phyloP scores from a whole-genome alignment of 345 rosid genomes.

The Lumnitzera racemosa region DNA sequence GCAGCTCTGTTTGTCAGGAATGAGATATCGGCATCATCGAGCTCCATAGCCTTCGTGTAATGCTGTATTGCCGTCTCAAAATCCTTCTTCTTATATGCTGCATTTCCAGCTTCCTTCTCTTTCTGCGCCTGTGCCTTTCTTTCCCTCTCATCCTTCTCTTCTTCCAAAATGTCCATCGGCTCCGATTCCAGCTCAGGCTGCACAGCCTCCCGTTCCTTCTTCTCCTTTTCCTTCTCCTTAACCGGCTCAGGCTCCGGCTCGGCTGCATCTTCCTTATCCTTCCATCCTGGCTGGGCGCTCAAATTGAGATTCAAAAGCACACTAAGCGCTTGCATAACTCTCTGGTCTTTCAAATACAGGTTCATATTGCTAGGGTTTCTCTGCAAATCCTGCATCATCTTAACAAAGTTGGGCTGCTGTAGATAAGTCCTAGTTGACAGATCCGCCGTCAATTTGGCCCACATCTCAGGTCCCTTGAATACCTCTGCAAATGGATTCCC shows the following conservation, averaged over 20 bases:
- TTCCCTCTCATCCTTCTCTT: constrained; percentile 30
- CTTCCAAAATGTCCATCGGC: constrained; percentile 27
- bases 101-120: constrained; percentile 95
- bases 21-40: constrained; percentile 86
- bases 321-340: constrained; percentile 92
- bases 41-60: constrained; percentile 72
- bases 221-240: constrained; percentile 26
- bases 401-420: constrained; percentile 81
- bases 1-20: constrained; percentile 89
- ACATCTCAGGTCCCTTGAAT: constrained; percentile 92
- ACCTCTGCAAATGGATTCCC: constrained; percentile 67
- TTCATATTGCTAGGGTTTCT: constrained; percentile 73
- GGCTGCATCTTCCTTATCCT: constrained; percentile 47
- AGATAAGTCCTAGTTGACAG: constrained; percentile 55
- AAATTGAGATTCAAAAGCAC: constrained; percentile 73
- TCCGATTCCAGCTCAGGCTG: constrained; percentile 22
- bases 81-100: constrained; percentile 93
- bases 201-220: constrained; percentile 14
- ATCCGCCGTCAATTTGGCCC: constrained; percentile 94
- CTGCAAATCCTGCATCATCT: constrained; percentile 94
- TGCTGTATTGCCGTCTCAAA: constrained; percentile 77
- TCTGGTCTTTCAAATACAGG: constrained; percentile 72
- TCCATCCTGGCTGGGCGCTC: constrained; percentile 27
- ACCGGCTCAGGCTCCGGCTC: constrained; percentile 24
- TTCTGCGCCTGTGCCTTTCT: constrained; percentile 35